Evolutionary conservation across 148 eudicot species (phyloP), one percentile per base, ranked within the genome.

Genomic region (Bassia scoparia): DNA sequence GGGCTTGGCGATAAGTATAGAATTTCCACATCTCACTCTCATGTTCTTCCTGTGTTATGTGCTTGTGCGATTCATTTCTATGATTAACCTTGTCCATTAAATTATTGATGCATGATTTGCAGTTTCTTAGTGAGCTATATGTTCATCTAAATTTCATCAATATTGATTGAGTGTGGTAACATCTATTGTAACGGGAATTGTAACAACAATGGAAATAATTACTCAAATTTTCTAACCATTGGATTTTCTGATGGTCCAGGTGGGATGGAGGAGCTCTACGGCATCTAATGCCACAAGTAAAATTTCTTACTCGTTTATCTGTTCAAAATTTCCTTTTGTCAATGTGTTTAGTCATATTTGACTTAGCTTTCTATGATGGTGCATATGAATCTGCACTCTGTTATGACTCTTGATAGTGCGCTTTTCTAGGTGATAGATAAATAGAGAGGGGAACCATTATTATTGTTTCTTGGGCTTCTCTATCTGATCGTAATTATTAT

Each of bases 261-360:
- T 81, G 83, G n/a, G 84, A 81, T 80, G 89, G 83, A 81, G 86
- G 84, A 62, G 76, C 41, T 72, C 87, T 34, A n/a, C 89, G 67
- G 84, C 90, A 73, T 90, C 96, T 79, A 96, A 95, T 80, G 94
- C 97, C 58, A 95, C 99, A 92, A 92, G 99, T 95, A 95, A 64
- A n/a, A 13, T 67, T 67, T 23, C 37, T 58, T 23, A 26, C 33
- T 33, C 15, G 74, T 67, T 14, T 37, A 3, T 17, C 44, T 29
- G 13, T n/a, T 44, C 29, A 27, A 61, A 24, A 35, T 44, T 26
- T 11, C 12, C 23, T 9, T 23, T 35, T 23, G 17, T 37, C n/a
- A 15, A 23, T 55, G 44, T 52, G n/a, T n/a, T n/a, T n/a, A n/a
- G n/a, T n/a, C n/a, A n/a, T n/a, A n/a, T n/a, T n/a, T n/a, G n/a